Base-by-base conservation (phyloP, 768 basidiomycete genomes). In the Pleurotus giganteus region DNA sequence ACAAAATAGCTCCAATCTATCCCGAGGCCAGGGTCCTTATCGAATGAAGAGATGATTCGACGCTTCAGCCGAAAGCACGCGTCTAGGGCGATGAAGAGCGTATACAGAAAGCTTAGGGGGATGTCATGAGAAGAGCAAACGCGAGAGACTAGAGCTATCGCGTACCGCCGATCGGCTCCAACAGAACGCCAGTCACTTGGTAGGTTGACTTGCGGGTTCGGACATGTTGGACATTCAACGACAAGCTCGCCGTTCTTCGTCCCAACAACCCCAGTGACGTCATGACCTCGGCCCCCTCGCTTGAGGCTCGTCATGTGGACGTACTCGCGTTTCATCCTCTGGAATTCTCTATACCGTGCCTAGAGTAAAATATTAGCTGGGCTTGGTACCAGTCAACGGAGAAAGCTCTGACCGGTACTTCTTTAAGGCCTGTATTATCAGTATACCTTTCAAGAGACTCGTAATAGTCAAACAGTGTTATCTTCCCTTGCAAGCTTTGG, bases 191-290 rank as follows among this genome's bases (percentile, higher is more conserved):
- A 67, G 11, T 58, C 58, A 4, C 21, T 24, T 4, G 61, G 64
- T 11, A 69, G 29, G 49, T 70, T 69, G 17, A 58, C 63, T 0
- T 54, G 60, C 0, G 64, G 67, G 7, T 69, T 65, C 1, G 65
- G 68, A 51, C 65, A 70, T 5, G 62, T 65, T 15, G 66, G 64
- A 46, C 68, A 71, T 32, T 58, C 21, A 8, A 70, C 49, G 1
- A 67, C 67, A 21, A 61, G 59, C 37, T 65, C 57, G 0, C 65
- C 63, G 1, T 23, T 23, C 37, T 57, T 27, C 3, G 62, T 66
- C 3, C 21, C 54, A 1, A 17, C 28, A 4, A 62, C 46, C 12
- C 66, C 65, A 3, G 3, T 23, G 4, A 56, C 32, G 13, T 60
- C 61, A 46, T 65, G 59, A 7, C 55, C 63, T 4, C 59, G 19